Evolutionary conservation across 345 rosid species (phyloP).

Genomic region (Pelargonium nanum): DNA sequence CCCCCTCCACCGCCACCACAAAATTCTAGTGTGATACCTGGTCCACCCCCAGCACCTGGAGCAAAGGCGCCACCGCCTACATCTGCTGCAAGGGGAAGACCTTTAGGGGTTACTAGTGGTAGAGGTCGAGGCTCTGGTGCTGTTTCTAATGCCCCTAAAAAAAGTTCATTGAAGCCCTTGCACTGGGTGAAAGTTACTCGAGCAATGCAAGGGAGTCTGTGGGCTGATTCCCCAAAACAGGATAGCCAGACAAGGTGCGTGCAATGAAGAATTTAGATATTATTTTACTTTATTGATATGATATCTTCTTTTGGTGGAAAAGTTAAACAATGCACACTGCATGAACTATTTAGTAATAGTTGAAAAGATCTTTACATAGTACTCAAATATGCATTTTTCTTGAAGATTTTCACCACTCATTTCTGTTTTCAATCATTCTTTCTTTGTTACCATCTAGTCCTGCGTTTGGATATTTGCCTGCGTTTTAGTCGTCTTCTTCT

Average conservation of each 20-base stretch:
- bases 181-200: slow-evolving; percentile 98
- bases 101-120: slow-evolving; percentile 29
- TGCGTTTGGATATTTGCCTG: not conserved
- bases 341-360: too few species aligned
- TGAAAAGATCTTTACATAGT: too few species aligned
- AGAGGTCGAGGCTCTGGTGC: slow-evolving; percentile 49
- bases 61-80: slow-evolving; percentile 66
- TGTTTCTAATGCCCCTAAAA: slow-evolving; percentile 48
- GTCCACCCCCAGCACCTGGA: slow-evolving; percentile 43
- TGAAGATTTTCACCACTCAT: too few species aligned
- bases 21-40: slow-evolving; percentile 22
- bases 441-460: too few species aligned
- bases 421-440: too few species aligned
- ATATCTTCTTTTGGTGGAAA: slow-evolving; percentile 3
- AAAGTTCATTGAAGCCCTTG: slow-evolving; percentile 61
- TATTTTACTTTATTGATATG: slow-evolving; percentile 1
- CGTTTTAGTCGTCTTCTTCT: slow-evolving; percentile 4
- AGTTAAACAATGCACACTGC: not conserved
- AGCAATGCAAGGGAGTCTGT: slow-evolving; percentile 82
- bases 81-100: slow-evolving; percentile 52
- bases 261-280: slow-evolving; percentile 6
- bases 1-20: slow-evolving; percentile 53
- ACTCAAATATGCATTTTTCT: too few species aligned
- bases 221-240: slow-evolving; percentile 89
- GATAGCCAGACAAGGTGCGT: slow-evolving; percentile 72